A percentile compares a stretch with the other conserved stretches of the same genome.
These are phyloP conservation scores for Marvania coccoides DNA, from an alignment of 139 green algal genomes.

Conservation along the genomic window DNA sequence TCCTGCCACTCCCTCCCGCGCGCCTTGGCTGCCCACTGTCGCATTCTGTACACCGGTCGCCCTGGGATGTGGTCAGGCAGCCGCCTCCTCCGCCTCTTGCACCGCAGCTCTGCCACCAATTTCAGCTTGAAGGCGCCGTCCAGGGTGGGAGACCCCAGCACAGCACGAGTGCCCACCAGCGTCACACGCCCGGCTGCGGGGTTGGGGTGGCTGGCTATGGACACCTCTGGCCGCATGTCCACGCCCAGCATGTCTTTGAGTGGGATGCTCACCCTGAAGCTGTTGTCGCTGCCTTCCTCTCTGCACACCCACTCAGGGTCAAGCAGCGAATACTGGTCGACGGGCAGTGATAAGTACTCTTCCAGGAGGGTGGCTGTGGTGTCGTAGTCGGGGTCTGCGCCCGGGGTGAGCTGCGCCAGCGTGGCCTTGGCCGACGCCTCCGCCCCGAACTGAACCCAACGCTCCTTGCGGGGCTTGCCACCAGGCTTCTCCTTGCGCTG, in stretches of 20 bases:
- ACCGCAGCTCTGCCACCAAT: conserved; percentile 13
- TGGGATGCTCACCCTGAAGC: conserved; percentile 21
- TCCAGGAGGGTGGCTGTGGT: background rate
- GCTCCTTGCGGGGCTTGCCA: background rate
- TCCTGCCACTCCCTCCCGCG: background rate
- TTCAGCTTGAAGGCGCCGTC: conserved; percentile 22
- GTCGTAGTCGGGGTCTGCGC: background rate
- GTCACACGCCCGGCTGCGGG: conserved; percentile 5
- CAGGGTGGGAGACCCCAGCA: conserved; percentile 14
- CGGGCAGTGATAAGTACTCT: conserved; percentile 26
- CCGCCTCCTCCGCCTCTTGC: background rate
- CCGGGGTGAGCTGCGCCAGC: background rate
- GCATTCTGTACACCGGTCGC: conserved; percentile 20
- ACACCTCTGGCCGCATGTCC: conserved; percentile 17
- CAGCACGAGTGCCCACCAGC: conserved; percentile 7
- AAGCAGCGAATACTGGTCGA: conserved; percentile 24
- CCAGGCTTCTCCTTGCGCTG: background rate
- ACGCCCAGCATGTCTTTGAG: conserved; percentile 20
- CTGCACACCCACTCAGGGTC: conserved; percentile 29
- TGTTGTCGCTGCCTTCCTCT: background rate
- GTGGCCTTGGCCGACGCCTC: background rate
- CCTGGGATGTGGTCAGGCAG: conserved; percentile 22
- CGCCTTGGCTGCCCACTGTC: conserved; percentile 12
- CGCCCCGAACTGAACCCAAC: conserved; percentile 26
- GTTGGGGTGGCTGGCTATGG: background rate